Conservation (phyloP, 371 early-diverging fungal genomes). For the Umbelopsis sp. region DNA sequence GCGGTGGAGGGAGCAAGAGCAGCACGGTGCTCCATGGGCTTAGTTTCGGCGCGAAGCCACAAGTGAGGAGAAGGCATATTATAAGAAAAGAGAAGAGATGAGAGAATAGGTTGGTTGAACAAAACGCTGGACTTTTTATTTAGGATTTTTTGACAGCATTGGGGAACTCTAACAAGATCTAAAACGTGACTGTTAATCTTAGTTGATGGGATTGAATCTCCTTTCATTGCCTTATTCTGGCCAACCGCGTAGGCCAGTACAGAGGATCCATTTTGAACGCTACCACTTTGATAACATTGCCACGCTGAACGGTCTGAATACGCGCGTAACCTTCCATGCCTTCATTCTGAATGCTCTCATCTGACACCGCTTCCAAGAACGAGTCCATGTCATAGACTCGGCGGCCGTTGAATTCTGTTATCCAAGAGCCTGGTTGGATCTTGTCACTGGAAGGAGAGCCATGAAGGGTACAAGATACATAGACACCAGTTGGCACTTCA, state of each 20-base stretch:
- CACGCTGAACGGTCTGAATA: constrained; percentile 12
- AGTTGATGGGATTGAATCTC: neutral
- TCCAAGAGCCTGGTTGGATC: constrained; percentile 67
- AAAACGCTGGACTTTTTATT: neutral
- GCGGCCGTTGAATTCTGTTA: constrained; percentile 60
- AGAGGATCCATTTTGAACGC: constrained; percentile 6
- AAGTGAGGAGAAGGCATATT: constrained; percentile 63
- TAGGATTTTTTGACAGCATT: constrained; percentile 1
- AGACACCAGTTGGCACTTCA: constrained; percentile 70
- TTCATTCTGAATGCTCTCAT: constrained; percentile 33
- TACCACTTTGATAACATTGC: constrained; percentile 1
- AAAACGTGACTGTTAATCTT: constrained; percentile 10
- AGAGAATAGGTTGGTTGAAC: neutral
- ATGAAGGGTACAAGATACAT: constrained; percentile 68
- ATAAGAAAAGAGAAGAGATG: neutral
- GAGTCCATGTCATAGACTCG: constrained; percentile 46
- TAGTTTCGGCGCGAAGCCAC: constrained; percentile 97
- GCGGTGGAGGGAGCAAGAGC: constrained; percentile 89
- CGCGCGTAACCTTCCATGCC: neutral
- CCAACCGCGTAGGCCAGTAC: constrained; percentile 6
- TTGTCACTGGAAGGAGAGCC: constrained; percentile 74
- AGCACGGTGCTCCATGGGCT: constrained; percentile 94
- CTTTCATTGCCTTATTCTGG: constrained; percentile 16
- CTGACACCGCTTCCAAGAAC: constrained; percentile 45
- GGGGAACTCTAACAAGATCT: neutral